Evolutionary conservation across 1,139 yeast genomes (phyloP).

Genomic region (Nematodospora anomalae): DNA sequence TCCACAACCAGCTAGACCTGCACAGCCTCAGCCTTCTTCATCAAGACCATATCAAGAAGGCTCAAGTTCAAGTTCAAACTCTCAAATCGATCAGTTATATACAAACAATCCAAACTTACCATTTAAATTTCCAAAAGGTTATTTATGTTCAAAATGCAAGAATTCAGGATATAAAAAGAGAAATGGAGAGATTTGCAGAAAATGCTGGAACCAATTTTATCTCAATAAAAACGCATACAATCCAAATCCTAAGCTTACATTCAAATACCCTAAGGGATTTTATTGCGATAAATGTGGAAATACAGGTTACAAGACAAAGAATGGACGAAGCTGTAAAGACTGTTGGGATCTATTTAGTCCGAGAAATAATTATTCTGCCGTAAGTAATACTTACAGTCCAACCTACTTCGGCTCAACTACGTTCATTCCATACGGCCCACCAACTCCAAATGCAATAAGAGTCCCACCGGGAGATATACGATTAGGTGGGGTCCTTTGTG

Average conservation of each 20-base stretch:
- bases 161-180: slow-evolving; percentile 41
- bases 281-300: slow-evolving; percentile 72
- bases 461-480: slow-evolving; percentile 83
- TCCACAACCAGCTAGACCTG: slow-evolving; percentile 8
- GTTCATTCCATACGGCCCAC: slow-evolving; percentile 16
- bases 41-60: slow-evolving; percentile 13
- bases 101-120: slow-evolving; percentile 49
- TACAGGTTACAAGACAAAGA: slow-evolving; percentile 67
- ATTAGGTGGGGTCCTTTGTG: slow-evolving; percentile 78
- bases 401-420: slow-evolving; percentile 20
- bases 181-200: slow-evolving; percentile 28
- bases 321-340: slow-evolving; percentile 64
- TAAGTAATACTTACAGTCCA: slow-evolving; percentile 9
- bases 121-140: slow-evolving; percentile 46
- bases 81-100: slow-evolving; percentile 20
- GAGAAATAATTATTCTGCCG: slow-evolving; percentile 22
- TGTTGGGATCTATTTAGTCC: slow-evolving; percentile 73
- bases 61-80: neutral
- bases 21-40: slow-evolving; percentile 13
- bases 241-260: slow-evolving; percentile 40
- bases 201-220: slow-evolving; percentile 39
- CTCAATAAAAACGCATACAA: slow-evolving; percentile 34
- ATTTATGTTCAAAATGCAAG: slow-evolving; percentile 39
- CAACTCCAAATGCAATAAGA: slow-evolving; percentile 22
- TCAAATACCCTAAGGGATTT: slow-evolving; percentile 59